These are phyloP conservation scores for Breynia disticha DNA, from an alignment of 441 rosid genomes.

Conservation along the genomic window DNA sequence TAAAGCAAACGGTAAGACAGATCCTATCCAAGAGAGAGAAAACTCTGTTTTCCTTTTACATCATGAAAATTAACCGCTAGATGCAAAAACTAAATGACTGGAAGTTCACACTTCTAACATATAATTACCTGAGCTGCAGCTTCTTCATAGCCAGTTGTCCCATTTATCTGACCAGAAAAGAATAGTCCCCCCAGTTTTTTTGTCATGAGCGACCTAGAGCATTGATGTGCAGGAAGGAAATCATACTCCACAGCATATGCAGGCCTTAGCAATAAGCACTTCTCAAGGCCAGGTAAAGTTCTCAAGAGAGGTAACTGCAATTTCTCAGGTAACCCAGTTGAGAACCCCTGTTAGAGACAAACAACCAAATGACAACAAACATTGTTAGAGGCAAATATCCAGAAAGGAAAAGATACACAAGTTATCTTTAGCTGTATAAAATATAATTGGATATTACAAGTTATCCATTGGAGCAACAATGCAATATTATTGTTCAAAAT, in stretches of 20 bases:
- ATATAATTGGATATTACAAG: too few relatives aligned
- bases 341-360: conserved; percentile 62
- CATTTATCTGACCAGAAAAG: conserved; percentile 98
- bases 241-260: conserved; percentile 99
- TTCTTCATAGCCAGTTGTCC: conserved; percentile 98
- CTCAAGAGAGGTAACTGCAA: conserved; percentile 89
- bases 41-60: neutral
- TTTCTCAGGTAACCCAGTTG: conserved; percentile 94
- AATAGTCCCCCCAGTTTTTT: conserved; percentile 87
- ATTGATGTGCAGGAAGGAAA: conserved; percentile 91
- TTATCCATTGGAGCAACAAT: too few relatives aligned
- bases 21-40: neutral
- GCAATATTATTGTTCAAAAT: too few relatives aligned
- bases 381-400: too few relatives aligned
- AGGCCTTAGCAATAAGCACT: conserved; percentile 93
- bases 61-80: neutral
- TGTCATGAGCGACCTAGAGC: conserved; percentile 93
- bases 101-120: conserved; percentile 12
- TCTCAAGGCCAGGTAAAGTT: conserved; percentile 94
- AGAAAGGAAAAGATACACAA: too few relatives aligned
- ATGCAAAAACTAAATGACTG: neutral
- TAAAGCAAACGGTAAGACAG: neutral
- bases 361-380: neutral
- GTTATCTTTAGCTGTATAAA: too few relatives aligned
- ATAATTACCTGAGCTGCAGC: conserved; percentile 91